Evolutionary conservation across 2,329 filamentous ascomycete species (phyloP).

Genomic region (Diaporthe aspalathi): DNA sequence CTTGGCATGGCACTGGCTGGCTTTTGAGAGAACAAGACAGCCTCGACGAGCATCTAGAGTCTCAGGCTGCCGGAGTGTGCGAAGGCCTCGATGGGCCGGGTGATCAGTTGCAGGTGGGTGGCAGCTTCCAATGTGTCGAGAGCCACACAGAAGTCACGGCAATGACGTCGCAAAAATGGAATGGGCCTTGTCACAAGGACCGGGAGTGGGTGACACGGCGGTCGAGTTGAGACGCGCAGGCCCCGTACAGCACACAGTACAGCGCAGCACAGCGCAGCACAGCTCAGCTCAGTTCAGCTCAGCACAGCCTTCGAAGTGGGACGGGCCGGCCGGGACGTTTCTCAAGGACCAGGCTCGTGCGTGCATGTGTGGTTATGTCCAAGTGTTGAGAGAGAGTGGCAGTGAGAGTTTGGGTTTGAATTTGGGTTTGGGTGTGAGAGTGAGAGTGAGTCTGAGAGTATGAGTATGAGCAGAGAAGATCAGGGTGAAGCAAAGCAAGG

Average conservation of each 20-base stretch:
- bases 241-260: conserved; percentile 19
- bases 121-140: conserved; percentile 33
- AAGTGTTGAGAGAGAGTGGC: too few relatives aligned
- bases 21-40: conserved; percentile 16
- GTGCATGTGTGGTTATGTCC: background rate
- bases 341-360: conserved; percentile 16
- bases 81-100: background rate
- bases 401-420: too few relatives aligned
- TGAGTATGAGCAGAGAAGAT: background rate
- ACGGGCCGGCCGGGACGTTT: conserved; percentile 13
- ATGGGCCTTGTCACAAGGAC: conserved; percentile 21
- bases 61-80: background rate
- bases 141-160: conserved; percentile 18
- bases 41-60: conserved; percentile 24
- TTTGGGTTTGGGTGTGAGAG: background rate
- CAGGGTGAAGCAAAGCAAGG: background rate
- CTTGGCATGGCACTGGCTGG: conserved; percentile 35
- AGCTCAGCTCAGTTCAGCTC: conserved; percentile 14
- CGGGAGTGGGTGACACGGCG: conserved; percentile 25
- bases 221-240: conserved; percentile 27
- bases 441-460: background rate
- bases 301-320: conserved; percentile 29
- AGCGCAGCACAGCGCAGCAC: conserved; percentile 18
- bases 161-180: conserved; percentile 35
- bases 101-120: conserved; percentile 24